phyloP scores from a whole-genome alignment of 129 eudicot genomes.

The Escallonia herrerae region DNA sequence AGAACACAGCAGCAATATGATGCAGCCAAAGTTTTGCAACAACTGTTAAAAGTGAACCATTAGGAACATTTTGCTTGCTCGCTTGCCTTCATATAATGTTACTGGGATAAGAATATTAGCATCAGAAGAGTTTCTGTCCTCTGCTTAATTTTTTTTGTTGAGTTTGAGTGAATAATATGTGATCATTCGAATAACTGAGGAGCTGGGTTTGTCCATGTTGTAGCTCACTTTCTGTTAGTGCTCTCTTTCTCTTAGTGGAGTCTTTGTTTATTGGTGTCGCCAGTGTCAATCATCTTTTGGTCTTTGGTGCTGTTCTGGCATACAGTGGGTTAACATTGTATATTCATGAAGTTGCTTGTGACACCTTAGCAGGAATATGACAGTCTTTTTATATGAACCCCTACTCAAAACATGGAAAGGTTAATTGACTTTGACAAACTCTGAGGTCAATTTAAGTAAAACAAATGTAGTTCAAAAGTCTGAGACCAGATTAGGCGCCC shows the following conservation, averaged over 20 bases:
- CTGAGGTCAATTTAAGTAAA: no score
- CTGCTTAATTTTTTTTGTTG: not conserved
- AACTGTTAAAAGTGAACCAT: not conserved
- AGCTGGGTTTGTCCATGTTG: not conserved
- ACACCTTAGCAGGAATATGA: no score
- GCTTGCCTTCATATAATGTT: not conserved
- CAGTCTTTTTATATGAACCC: no score
- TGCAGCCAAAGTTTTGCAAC: not conserved
- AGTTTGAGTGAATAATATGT: not conserved
- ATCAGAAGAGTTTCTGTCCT: no score
- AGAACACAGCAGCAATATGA: conserved; percentile 26
- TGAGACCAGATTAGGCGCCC: no score
- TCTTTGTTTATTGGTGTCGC: not conserved
- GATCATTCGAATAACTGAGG: not conserved
- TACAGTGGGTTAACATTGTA: not conserved
- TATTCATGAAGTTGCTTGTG: no score
- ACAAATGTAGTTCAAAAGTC: no score
- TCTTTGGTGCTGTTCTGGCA: not conserved
- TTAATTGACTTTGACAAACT: no score
- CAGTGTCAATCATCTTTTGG: not conserved
- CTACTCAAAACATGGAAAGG: no score
- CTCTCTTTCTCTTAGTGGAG: not conserved
- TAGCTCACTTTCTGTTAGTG: not conserved
- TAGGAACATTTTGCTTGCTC: not conserved
- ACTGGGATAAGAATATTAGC: no score